A percentile compares a stretch with the other conserved stretches of the same genome.
phyloP scores from a whole-genome alignment of 2,329 filamentous ascomycete genomes.

The Penicillium brasilianum region DNA sequence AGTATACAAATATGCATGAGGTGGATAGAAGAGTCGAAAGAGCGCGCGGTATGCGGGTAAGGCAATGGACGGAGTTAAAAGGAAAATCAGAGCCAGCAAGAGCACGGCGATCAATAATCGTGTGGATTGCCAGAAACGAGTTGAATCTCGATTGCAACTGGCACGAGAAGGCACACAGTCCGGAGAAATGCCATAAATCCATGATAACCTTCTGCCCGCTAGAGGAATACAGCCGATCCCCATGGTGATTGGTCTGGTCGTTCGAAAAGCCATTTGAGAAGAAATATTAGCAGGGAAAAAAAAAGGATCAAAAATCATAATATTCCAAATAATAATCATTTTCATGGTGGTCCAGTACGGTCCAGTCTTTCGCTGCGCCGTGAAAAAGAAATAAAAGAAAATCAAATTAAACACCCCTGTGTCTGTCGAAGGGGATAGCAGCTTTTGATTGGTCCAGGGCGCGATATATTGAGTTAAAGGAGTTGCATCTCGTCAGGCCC shows the following conservation, averaged over 20 bases:
- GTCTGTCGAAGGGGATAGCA: constrained; percentile 32
- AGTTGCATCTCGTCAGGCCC: constrained; percentile 33
- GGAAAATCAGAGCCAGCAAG: constrained; percentile 26
- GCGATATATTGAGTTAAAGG: constrained; percentile 32
- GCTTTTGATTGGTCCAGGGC: constrained; percentile 36
- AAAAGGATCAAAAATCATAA: constrained; percentile 24
- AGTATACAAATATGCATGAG: constrained; percentile 6
- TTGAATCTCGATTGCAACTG: constrained; percentile 35
- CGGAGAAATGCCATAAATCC: constrained; percentile 27
- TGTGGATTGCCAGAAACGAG: constrained; percentile 30
- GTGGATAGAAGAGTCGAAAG: constrained; percentile 32
- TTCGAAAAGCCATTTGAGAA: constrained; percentile 21
- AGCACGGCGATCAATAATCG: constrained; percentile 27
- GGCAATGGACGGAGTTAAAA: constrained; percentile 38
- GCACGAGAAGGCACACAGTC: constrained; percentile 28
- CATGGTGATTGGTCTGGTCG: constrained; percentile 28
- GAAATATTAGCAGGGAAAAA: constrained; percentile 20
- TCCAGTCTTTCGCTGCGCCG: constrained; percentile 7
- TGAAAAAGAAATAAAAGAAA: constrained; percentile 12
- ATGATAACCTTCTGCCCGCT: constrained; percentile 33
- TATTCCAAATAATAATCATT: constrained; percentile 5
- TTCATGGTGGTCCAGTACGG: not conserved
- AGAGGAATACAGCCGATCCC: constrained; percentile 20
- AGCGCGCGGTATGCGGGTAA: constrained; percentile 32
- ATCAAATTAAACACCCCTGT: constrained; percentile 29